Evolutionary conservation across 352 stramenopile species (phyloP).

Genomic region (Globisporangium lucens): DNA sequence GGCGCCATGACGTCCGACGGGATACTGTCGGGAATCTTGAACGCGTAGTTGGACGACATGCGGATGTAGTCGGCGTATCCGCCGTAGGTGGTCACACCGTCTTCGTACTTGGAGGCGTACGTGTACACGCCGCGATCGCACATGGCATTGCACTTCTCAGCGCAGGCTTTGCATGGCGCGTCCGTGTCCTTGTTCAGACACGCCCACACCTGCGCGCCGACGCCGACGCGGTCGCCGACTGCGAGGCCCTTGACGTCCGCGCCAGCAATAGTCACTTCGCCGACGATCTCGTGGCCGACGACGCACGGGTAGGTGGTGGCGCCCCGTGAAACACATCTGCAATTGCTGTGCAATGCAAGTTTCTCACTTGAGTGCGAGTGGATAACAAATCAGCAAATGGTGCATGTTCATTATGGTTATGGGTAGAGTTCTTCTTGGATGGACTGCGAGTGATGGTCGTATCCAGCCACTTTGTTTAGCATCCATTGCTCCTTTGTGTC

Average conservation of each 20-base stretch:
- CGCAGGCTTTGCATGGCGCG: slow-evolving; percentile 50
- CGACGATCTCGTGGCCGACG: slow-evolving; percentile 54
- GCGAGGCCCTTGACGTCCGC: not conserved
- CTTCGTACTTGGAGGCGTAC: slow-evolving; percentile 41
- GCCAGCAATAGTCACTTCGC: slow-evolving; percentile 31
- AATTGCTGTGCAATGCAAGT: no score
- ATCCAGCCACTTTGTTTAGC: no score
- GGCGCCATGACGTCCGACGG: slow-evolving; percentile 49
- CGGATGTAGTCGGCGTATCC: slow-evolving; percentile 77
- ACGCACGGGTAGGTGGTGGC: slow-evolving; percentile 39
- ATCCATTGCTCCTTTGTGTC: no score
- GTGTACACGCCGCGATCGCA: slow-evolving; percentile 45
- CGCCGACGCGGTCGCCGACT: slow-evolving; percentile 6
- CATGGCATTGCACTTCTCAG: slow-evolving; percentile 48
- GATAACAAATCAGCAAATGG: no score
- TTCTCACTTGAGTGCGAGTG: no score
- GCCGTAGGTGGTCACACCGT: slow-evolving; percentile 32
- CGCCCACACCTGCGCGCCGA: slow-evolving; percentile 16
- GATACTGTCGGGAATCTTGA: slow-evolving; percentile 75
- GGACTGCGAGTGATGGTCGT: no score
- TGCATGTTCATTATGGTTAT: no score
- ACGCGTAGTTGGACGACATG: slow-evolving; percentile 52
- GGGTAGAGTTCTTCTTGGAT: no score
- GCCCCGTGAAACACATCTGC: slow-evolving; percentile 9
- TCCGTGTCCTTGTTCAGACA: not conserved